Conservation (phyloP, 331 rosid species). For the Prunus yedoensis region DNA sequence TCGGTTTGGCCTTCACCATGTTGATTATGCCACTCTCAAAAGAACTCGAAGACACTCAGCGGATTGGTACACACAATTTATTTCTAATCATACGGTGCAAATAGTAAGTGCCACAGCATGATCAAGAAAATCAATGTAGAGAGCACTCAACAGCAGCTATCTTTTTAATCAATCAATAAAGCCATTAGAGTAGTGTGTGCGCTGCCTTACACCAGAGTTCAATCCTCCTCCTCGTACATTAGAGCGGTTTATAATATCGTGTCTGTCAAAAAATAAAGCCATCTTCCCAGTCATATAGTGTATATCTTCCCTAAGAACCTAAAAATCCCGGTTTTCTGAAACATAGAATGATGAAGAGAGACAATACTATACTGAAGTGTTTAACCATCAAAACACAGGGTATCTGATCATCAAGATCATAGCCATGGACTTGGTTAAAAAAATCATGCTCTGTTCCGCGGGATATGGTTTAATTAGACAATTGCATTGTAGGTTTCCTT, state of each 20-base stretch:
- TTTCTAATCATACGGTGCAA: slow-evolving; percentile 28
- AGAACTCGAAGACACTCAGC: slow-evolving; percentile 53
- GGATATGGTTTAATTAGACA: slow-evolving; percentile 10
- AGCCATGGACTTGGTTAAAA: slow-evolving; percentile 21
- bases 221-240: no score
- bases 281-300: not conserved
- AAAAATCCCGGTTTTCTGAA: slow-evolving; percentile 7
- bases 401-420: slow-evolving; percentile 6
- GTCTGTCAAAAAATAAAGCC: no score
- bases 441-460: slow-evolving; percentile 13
- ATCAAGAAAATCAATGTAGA: not conserved
- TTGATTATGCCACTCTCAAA: slow-evolving; percentile 49
- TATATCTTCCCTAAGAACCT: slow-evolving; percentile 8
- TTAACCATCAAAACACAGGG: not conserved
- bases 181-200: not conserved
- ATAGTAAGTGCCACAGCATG: not conserved
- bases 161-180: not conserved
- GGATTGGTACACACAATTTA: slow-evolving; percentile 53
- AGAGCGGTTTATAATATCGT: no score
- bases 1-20: slow-evolving; percentile 57
- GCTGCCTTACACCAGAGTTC: no score
- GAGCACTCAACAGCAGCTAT: not conserved
- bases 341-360: slow-evolving; percentile 13
- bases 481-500: not conserved
- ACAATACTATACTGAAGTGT: not conserved